Conservation (phyloP, 164 flowering plant species). For the Stephania yunnanensis region DNA sequence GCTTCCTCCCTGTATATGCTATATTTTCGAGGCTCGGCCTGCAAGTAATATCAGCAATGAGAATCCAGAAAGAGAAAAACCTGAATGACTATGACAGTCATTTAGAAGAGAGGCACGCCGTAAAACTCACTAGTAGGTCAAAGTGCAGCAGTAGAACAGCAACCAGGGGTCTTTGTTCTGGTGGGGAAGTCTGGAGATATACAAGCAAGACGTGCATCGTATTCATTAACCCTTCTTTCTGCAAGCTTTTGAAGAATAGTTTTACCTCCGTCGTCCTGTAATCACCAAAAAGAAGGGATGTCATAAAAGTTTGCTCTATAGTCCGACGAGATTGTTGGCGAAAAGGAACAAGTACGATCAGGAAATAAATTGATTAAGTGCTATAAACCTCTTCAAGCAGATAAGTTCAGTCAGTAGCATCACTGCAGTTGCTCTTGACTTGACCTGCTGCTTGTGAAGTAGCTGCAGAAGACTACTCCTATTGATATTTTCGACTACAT, state of each 20-base stretch:
- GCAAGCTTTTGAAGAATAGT: slow-evolving; percentile 38
- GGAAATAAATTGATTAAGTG: background rate
- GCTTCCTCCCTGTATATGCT: slow-evolving; percentile 60
- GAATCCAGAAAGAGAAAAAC: too few relatives aligned
- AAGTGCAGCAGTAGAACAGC: slow-evolving; percentile 55
- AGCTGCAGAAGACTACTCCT: slow-evolving; percentile 39
- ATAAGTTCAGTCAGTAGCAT: slow-evolving; percentile 46
- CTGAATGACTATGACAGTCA: too few relatives aligned
- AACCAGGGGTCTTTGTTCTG: slow-evolving; percentile 43
- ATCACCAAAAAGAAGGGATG: slow-evolving; percentile 4
- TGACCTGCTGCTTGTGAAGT: slow-evolving; percentile 42
- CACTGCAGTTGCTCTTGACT: slow-evolving; percentile 37
- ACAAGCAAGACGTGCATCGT: slow-evolving; percentile 47
- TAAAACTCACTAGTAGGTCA: slow-evolving; percentile 47
- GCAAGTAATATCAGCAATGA: slow-evolving; percentile 15
- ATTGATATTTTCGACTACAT: slow-evolving; percentile 40
- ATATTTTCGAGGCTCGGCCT: slow-evolving; percentile 38
- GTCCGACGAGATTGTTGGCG: background rate
- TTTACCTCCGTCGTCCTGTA: slow-evolving; percentile 47
- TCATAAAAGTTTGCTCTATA: background rate
- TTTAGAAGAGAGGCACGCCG: too few relatives aligned
- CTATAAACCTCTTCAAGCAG: slow-evolving; percentile 52
- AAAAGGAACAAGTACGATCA: background rate
- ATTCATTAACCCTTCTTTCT: slow-evolving; percentile 35
- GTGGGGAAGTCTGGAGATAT: slow-evolving; percentile 43